These are phyloP conservation scores for Stellera chamaejasme DNA, from an alignment of 345 rosid genomes.

Conservation along the genomic window DNA sequence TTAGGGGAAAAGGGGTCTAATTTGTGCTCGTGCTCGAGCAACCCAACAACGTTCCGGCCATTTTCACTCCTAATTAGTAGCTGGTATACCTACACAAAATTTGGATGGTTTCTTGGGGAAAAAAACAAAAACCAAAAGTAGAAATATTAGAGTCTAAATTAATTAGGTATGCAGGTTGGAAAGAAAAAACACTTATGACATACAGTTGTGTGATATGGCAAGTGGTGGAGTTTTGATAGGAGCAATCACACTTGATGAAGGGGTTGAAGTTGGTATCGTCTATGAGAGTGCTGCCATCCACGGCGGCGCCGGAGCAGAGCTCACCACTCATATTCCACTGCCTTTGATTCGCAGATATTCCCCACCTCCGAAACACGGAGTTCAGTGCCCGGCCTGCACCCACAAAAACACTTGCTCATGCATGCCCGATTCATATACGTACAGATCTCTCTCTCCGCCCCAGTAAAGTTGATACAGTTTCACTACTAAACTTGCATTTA, in stretches of 20 bases:
- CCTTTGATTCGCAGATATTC: background rate
- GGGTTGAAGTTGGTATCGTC: background rate
- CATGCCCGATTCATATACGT: too few species aligned
- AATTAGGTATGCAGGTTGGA: too few species aligned
- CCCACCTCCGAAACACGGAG: background rate
- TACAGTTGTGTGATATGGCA: background rate
- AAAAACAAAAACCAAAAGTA: background rate
- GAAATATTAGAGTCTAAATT: background rate
- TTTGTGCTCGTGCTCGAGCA: too few species aligned
- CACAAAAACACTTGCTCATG: background rate
- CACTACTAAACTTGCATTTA: too few species aligned
- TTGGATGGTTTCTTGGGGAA: too few species aligned
- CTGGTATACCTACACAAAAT: too few species aligned
- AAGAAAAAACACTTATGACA: background rate
- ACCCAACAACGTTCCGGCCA: too few species aligned
- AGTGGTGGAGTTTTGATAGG: background rate
- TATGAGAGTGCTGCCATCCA: background rate
- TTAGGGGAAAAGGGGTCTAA: too few species aligned
- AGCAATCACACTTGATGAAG: background rate
- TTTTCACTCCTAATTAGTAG: too few species aligned
- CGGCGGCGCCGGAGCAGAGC: background rate
- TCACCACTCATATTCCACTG: background rate
- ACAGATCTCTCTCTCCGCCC: too few species aligned
- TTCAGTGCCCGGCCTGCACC: background rate
- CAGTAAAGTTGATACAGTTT: too few species aligned